Base-by-base conservation (phyloP, 1,284 basidiomycete genomes). In the Apiotrichum montevideense region DNA sequence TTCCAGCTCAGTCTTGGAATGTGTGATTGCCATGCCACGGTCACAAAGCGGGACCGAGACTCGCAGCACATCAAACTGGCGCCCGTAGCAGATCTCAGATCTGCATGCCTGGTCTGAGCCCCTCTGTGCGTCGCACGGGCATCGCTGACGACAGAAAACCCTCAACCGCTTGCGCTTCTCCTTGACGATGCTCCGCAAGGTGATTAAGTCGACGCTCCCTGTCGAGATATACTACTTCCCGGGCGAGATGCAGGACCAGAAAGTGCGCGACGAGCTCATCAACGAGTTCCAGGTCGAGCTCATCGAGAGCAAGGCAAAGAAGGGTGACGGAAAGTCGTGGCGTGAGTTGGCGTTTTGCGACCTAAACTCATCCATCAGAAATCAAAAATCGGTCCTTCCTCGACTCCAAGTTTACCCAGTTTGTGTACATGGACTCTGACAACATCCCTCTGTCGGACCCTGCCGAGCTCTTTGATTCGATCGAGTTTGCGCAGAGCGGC, bases 181-280 rank as follows among this genome's bases (percentile, higher is more conserved):
- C 7, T 67, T 78, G 35, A 63, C 72, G 54, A 72, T 78, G 67
- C 69, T 79, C 11, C 69, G 76, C 40, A 66, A 74, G 45, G 70
- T 75, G 33, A 63, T 78, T 53, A 66, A 70, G 44, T 72, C 68
- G 48, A 71, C 61, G 14, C 67, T 80, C 2, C 78, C 78, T 6
- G 69, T 79, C 44, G 76, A 80, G 63, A 55, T 80, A 14, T 79
- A 78, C 58, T 75, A 78, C 54, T 79, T 75, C 66, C 67, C 72
- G 3, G 74, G 73, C 51, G 79, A 80, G 66, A 61, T 79, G 52
- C 61, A 65, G 45, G 71, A 75, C 56, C 52, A 62, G 29, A 59
- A 46, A 7, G 51, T 68, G 8, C 59, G 70, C 33, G 54, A 66
- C 9, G 67, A 71, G 52, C 58, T 78, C 37, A 62, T 59, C 14